Evolutionary conservation across 108 stramenopile species (phyloP), one percentile per base, ranked within the genome.

Genomic region (Nitzschia sp.): DNA sequence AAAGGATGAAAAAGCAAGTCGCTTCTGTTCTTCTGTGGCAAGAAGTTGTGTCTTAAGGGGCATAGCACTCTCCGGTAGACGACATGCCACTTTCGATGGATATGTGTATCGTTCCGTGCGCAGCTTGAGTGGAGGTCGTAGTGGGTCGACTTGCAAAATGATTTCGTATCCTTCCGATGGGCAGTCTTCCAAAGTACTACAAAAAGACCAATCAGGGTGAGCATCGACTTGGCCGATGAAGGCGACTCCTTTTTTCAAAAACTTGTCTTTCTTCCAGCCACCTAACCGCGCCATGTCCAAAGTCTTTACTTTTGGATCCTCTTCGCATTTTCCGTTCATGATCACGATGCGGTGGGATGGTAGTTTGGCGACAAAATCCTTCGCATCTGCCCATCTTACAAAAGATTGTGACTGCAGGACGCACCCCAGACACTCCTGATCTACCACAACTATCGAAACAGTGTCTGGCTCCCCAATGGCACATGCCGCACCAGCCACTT

Each of bases 11-110:
- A 90, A 87, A n/a, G 87, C 87, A 29, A 70, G 66, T 41, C 77
- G 74, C 63, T 94, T 94, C 60, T 89, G 80, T 38, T 66, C 71
- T n/a, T 78, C 61, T 25, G 73, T 74, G 2, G 89, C 88, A n/a
- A 54, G 15, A 13, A 85, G 28, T 72, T 94, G 92, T 16, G 63
- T 79, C 36, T 67, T 64, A 27, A 94, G 63, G 0, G 92, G 85
- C 85, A 94, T 86, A 67, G 79, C 48, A 19, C 60, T 53, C 52
- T 94, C 89, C 47, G 92, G 89, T 23, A 94, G 65, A 25, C 92
- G 80, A 1, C 83, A 75, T 33, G 63, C 77, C 36, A 93, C 72
- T 11, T 59, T 41, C 11, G 63, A 41, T 9, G 91, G 88, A 1
- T 72, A 57, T 21, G 77, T 73, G 48, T 81, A 62, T 15, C 33